phyloP scores from a whole-genome alignment of 1,139 yeast species.

The Saccharomyces hybrid region DNA sequence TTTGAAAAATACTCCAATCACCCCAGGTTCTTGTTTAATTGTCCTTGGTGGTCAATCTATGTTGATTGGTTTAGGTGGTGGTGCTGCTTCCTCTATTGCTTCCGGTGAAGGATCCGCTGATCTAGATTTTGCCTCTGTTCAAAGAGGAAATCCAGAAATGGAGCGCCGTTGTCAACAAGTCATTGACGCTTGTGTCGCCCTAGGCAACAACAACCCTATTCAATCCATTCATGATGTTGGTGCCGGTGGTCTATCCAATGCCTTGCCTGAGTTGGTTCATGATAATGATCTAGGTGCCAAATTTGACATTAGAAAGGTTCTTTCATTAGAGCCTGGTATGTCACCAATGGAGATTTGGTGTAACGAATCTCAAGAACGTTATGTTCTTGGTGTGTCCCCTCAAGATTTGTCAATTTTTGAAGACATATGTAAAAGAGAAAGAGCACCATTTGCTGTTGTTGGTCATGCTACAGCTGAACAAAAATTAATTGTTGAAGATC shows the following conservation, averaged over 20 bases:
- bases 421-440: conserved; percentile 83
- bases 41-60: conserved; percentile 98
- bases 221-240: conserved; percentile 98
- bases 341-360: conserved; percentile 99
- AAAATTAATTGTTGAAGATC: conserved; percentile 73
- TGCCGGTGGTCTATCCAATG: conserved; percentile 98
- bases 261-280: conserved; percentile 93
- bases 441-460: conserved; percentile 93
- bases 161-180: conserved; percentile 99
- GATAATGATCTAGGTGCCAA: conserved; percentile 93
- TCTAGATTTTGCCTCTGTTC: conserved; percentile 96
- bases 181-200: conserved; percentile 83
- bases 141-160: conserved; percentile 98
- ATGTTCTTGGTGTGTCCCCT: conserved; percentile 86
- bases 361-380: conserved; percentile 98
- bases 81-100: conserved; percentile 94
- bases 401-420: conserved; percentile 66
- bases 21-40: conserved; percentile 87
- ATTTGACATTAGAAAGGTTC: conserved; percentile 84
- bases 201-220: conserved; percentile 76
- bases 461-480: conserved; percentile 89
- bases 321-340: conserved; percentile 95
- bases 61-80: conserved; percentile 99
- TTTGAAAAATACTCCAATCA: conserved; percentile 74
- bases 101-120: conserved; percentile 95